Conservation (phyloP, 352 stramenopile species). For the Phytophthora ramorum region DNA sequence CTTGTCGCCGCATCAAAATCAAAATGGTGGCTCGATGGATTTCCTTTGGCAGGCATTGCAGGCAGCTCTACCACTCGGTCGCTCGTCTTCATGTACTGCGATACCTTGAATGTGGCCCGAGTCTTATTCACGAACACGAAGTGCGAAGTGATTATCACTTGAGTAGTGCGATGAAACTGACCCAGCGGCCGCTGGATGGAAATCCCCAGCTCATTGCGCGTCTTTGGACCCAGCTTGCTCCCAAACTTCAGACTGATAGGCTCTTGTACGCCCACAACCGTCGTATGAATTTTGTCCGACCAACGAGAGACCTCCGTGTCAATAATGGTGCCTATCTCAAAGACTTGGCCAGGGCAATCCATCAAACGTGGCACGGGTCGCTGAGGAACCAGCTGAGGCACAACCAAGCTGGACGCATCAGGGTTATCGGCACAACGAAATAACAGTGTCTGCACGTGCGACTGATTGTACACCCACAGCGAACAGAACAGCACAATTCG, state of each 20-base stretch:
- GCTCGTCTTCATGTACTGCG: conserved; percentile 64
- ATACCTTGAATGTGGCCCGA: conserved; percentile 75
- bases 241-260: conserved; percentile 84
- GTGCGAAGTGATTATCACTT: conserved; percentile 86
- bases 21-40: conserved; percentile 56
- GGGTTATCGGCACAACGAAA: conserved; percentile 76
- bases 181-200: conserved; percentile 86
- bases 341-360: conserved; percentile 82
- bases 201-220: conserved; percentile 82
- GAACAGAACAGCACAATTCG: conserved; percentile 86
- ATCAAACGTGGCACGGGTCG: conserved; percentile 80
- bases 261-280: conserved; percentile 85
- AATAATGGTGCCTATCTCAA: conserved; percentile 89
- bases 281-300: conserved; percentile 90
- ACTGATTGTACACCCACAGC: conserved; percentile 92
- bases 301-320: conserved; percentile 85
- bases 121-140: conserved; percentile 92
- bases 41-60: conserved; percentile 43
- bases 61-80: conserved; percentile 74
- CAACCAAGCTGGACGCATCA: conserved; percentile 47
- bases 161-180: conserved; percentile 88
- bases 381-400: conserved; percentile 72
- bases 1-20: conserved; percentile 75
- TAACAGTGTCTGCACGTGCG: conserved; percentile 79
- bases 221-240: conserved; percentile 68